Conservation (phyloP, 208 protist genomes). For the Wallacemonas sp. region DNA sequence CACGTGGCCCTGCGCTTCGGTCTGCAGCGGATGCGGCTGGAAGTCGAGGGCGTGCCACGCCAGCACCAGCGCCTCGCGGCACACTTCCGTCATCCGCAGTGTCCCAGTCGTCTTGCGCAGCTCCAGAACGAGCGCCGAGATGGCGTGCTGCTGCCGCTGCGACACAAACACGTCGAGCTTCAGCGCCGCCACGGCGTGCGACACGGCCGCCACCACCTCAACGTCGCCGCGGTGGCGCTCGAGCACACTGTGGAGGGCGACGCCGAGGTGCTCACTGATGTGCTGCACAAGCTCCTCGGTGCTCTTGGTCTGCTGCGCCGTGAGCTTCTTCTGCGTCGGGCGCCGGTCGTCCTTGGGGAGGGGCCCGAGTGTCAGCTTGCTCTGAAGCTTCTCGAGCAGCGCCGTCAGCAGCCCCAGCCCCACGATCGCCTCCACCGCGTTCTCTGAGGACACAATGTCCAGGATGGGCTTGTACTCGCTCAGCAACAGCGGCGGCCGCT, state of each 20-base stretch:
- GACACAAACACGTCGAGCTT: slow-evolving; percentile 59
- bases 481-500: slow-evolving; percentile 54
- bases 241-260: slow-evolving; percentile 44
- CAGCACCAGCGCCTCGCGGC: slow-evolving; percentile 38
- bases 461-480: slow-evolving; percentile 60
- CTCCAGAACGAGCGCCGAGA: slow-evolving; percentile 57
- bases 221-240: slow-evolving; percentile 53
- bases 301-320: not conserved
- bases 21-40: slow-evolving; percentile 59
- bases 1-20: slow-evolving; percentile 66
- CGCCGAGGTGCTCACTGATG: slow-evolving; percentile 54
- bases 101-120: slow-evolving; percentile 48
- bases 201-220: slow-evolving; percentile 42
- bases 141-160: slow-evolving; percentile 30
- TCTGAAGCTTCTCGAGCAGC: slow-evolving; percentile 60
- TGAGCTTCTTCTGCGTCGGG: slow-evolving; percentile 23
- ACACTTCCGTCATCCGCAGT: slow-evolving; percentile 24
- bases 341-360: slow-evolving; percentile 63
- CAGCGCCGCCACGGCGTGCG: slow-evolving; percentile 50
- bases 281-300: slow-evolving; percentile 33
- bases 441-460: slow-evolving; percentile 32
- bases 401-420: slow-evolving; percentile 55
- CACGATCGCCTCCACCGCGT: slow-evolving; percentile 53
- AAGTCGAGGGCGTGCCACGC: slow-evolving; percentile 70
- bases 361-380: slow-evolving; percentile 47